Evolutionary conservation across 2,329 filamentous ascomycete species (phyloP).

Genomic region (Botrytis elliptica): DNA sequence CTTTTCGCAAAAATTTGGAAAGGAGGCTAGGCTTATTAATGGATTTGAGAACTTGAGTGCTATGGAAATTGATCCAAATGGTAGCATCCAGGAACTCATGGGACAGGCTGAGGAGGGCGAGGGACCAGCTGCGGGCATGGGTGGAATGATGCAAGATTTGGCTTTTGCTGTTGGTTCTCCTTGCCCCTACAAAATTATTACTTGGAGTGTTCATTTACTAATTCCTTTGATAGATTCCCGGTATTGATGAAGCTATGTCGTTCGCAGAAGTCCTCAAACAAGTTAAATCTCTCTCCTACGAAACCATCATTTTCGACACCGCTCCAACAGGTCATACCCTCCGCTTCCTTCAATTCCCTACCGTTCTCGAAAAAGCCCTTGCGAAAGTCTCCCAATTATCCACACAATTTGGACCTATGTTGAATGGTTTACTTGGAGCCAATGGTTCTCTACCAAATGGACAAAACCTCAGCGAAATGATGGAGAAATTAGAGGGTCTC

Average conservation of each 20-base stretch:
- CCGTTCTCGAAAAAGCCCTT: slow-evolving; percentile 97
- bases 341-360: slow-evolving; percentile 97
- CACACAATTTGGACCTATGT: slow-evolving; percentile 89
- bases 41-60: slow-evolving; percentile 92
- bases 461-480: slow-evolving; percentile 87
- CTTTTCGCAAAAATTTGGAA: slow-evolving; percentile 98
- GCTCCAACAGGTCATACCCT: slow-evolving; percentile 97
- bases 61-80: slow-evolving; percentile 99
- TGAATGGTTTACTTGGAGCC: slow-evolving; percentile 83
- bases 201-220: not conserved
- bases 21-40: slow-evolving; percentile 89
- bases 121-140: slow-evolving; percentile 71
- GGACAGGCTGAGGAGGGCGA: slow-evolving; percentile 73
- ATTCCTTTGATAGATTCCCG: slow-evolving; percentile 71
- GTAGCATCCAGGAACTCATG: slow-evolving; percentile 92
- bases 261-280: slow-evolving; percentile 99
- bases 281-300: slow-evolving; percentile 97
- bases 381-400: slow-evolving; percentile 94
- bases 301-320: slow-evolving; percentile 98
- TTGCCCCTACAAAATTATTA: slow-evolving; percentile 7
- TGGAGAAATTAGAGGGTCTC: slow-evolving; percentile 90
- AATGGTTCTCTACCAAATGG: slow-evolving; percentile 73
- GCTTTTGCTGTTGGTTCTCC: slow-evolving; percentile 75
- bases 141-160: slow-evolving; percentile 97
- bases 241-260: slow-evolving; percentile 99